A percentile compares a stretch with the other conserved stretches of the same genome.
phyloP scores from a whole-genome alignment of 768 basidiomycete species.

The Russula sp. region DNA sequence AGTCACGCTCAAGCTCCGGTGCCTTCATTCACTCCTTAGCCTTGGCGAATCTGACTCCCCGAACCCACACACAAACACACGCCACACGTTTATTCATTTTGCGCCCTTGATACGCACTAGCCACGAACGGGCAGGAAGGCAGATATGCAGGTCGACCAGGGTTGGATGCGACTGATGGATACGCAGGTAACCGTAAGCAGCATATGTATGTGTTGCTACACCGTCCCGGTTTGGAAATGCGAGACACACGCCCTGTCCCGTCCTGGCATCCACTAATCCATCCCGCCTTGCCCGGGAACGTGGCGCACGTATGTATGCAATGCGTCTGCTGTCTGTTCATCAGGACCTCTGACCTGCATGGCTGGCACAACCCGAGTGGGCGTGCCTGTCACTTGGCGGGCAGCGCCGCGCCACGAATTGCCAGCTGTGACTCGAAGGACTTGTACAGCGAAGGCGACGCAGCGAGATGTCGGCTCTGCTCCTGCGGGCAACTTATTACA shows the following conservation, averaged over 20 bases:
- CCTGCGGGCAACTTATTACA: neutral
- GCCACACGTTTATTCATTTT: neutral
- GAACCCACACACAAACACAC: neutral
- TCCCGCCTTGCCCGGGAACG: neutral
- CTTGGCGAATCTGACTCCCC: neutral
- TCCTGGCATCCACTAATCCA: neutral
- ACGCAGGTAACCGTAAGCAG: neutral
- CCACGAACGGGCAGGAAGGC: neutral
- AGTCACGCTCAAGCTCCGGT: neutral
- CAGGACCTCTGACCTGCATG: neutral
- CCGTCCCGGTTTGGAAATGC: neutral
- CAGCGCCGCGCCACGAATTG: conserved; percentile 1
- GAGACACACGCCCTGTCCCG: neutral
- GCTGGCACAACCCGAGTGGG: neutral
- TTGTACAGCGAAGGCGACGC: neutral
- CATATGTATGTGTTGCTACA: neutral
- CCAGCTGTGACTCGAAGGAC: neutral
- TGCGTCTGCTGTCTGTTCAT: neutral
- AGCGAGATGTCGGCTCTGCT: neutral
- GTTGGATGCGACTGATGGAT: neutral
- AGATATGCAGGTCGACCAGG: neutral
- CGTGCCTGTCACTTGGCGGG: neutral
- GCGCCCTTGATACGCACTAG: neutral
- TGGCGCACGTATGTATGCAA: neutral
- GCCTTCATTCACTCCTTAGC: neutral